Base-by-base conservation (phyloP, 768 basidiomycete genomes). In the Pleurotus ostreatus region DNA sequence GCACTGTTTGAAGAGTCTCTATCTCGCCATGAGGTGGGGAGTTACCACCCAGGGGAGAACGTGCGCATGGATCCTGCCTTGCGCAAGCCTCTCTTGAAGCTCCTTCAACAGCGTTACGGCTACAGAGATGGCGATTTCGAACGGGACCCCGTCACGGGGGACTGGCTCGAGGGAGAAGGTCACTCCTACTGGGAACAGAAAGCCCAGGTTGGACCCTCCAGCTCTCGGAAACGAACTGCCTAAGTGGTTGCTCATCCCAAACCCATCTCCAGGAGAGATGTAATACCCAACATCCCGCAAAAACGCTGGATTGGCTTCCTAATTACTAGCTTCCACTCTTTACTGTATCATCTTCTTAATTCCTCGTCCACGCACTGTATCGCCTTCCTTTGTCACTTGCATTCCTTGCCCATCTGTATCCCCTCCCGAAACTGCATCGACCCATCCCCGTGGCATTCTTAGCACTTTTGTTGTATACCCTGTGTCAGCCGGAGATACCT, bases 81-180 rank as follows among this genome's bases (percentile, higher is more conserved):
- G 57, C 82, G 91, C 40, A 92, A 92, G 59, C 88, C 90, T 25
- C 78, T 93, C 45, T 76, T 93, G 58, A 81, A 76, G 69, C 73
- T 94, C 30, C 73, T 94, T 30, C 76, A 91, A 67, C 65, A 79
- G 60, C 80, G 90, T 40, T 94, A 89, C 64, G 80, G 79, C 23
- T 94, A 94, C 70, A 80, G 80, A 55, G 91, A 94, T 68, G 91
- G 91, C 1, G 91, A 94, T 65, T 94, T 94, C 62, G 92, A 94
- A 62, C 80, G 85, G 47, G 80, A 90, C 60, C 70, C 84, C 0
- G 57, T 67, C 41, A 81, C 83, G 0, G 86, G 86, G 11, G 76
- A 79, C 34, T 94, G 92, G 92, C 43, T 77, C 13, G 79, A 80
- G 12, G 85, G 80, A 25, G 87, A 93, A 66, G 85, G 84, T 11